These are phyloP conservation scores for Xylariaceae sp. DNA, from an alignment of 2,329 filamentous ascomycete species.

Conservation along the genomic window DNA sequence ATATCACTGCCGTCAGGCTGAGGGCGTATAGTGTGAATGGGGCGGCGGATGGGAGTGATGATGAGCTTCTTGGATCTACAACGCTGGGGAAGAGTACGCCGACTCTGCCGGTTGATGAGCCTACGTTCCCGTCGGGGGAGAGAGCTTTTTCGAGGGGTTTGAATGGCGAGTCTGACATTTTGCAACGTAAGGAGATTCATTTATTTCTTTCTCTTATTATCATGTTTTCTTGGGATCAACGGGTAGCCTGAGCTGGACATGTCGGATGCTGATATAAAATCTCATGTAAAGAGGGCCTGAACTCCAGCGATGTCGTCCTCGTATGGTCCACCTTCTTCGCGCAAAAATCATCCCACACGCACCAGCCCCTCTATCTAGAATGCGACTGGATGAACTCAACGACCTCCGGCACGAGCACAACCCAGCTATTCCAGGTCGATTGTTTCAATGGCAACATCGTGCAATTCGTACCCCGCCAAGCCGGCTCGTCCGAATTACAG, in stretches of 20 bases:
- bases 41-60: not conserved
- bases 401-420: slow-evolving; percentile 18
- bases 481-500: not conserved
- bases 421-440: slow-evolving; percentile 17
- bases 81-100: not conserved
- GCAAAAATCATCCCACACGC: not conserved
- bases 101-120: not conserved
- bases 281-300: not conserved
- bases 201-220: not conserved
- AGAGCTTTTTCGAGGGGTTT: not conserved
- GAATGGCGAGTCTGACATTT: not conserved
- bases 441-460: not conserved
- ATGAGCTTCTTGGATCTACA: not conserved
- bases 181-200: not conserved
- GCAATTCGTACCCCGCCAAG: no score
- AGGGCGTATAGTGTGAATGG: not conserved
- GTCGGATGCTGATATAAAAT: not conserved
- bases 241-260: not conserved
- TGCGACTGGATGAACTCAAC: slow-evolving; percentile 22
- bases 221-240: no score
- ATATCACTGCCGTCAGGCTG: slow-evolving; percentile 1
- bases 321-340: not conserved
- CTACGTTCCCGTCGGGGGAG: not conserved
- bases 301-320: slow-evolving; percentile 13
- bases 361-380: slow-evolving; percentile 22